Conservation (phyloP, 2,329 filamentous ascomycete species). For the Ceratocystis colombiana region DNA sequence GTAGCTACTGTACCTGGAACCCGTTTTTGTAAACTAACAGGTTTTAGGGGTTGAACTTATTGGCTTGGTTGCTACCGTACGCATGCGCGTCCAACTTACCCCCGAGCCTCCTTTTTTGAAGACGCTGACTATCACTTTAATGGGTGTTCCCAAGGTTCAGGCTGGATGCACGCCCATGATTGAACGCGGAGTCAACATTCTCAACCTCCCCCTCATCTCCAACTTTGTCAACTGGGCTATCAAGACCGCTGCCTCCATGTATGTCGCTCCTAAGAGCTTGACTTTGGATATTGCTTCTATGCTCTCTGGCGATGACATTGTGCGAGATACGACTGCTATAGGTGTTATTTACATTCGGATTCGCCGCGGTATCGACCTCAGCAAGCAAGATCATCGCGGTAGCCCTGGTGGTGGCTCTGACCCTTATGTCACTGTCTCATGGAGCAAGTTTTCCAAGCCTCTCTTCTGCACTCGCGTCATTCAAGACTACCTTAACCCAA, state of each 20-base stretch:
- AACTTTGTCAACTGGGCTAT: slow-evolving; percentile 98
- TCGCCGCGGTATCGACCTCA: slow-evolving; percentile 74
- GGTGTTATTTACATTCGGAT: slow-evolving; percentile 91
- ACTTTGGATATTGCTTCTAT: slow-evolving; percentile 84
- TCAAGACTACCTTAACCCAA: slow-evolving; percentile 82
- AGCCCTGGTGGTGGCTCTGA: slow-evolving; percentile 82
- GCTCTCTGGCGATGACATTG: slow-evolving; percentile 80
- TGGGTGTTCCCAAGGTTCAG: slow-evolving; percentile 82
- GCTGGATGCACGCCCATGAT: slow-evolving; percentile 88
- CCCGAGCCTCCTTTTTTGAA: slow-evolving; percentile 90
- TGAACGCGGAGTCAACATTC: slow-evolving; percentile 78
- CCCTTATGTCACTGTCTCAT: slow-evolving; percentile 87
- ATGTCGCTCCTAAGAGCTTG: slow-evolving; percentile 90
- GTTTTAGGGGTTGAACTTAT: slow-evolving; percentile 63
- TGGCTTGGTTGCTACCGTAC: slow-evolving; percentile 77
- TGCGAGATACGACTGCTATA: slow-evolving; percentile 76
- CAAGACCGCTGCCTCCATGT: slow-evolving; percentile 73
- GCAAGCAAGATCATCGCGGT: slow-evolving; percentile 79
- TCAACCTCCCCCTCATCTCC: slow-evolving; percentile 85
- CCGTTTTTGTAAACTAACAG: slow-evolving; percentile 25
- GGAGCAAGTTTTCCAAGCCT: slow-evolving; percentile 93
- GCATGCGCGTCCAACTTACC: slow-evolving; percentile 71
- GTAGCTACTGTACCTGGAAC: slow-evolving; percentile 21
- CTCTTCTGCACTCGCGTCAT: slow-evolving; percentile 97
- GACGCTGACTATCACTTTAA: slow-evolving; percentile 82